Base-by-base conservation (phyloP, 352 stramenopile species). In the Phytophthora sp. region DNA sequence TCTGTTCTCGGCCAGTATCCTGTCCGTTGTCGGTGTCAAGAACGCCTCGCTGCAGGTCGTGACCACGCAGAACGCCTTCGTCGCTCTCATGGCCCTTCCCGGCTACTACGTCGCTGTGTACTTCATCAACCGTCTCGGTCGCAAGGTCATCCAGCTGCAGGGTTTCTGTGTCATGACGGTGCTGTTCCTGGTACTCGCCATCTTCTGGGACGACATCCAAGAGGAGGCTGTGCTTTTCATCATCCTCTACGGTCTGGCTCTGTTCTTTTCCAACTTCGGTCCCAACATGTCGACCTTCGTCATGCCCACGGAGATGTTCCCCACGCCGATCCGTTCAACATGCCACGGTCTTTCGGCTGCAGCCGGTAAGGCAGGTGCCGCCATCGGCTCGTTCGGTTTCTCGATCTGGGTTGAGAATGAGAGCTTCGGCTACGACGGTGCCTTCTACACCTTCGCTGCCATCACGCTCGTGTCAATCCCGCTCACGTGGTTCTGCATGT, bases 341-440 rank as follows among this genome's bases (percentile, higher is more conserved):
- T 95, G 88, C 60, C 89, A 97, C 74, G 91, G 91, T 16, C 86
- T 97, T 60, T 96, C 89, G 7, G 93, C 93, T n/a, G 87, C 88
- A 5, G 67, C 70, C 38, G 93, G 91, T 39, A 98, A 98, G 65
- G 63, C 86, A 3, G 91, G 93, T 21, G 91, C 93, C 3, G 79
- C 86, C 2, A 71, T 93, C 23, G 78, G 74, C 13, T 91, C 80
- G 39, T 93, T 85, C 46, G 80, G 71, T 1, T 91, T 89, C 44
- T 84, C 77, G 12, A 80, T 87, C 29, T 90, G 81, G 79, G 79
- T 85, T 33, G 77, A 87, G 18, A 75, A 86, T 60, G 69, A 79
- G 20, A 70, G 74, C 62, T 89, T 76, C 56, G 80, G 77, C 50
- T 89, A 90, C 76, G 59, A 56, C 1, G 80, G 78, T 31, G 78